Conservation (phyloP, 371 early-diverging fungal genomes). For the Lichtheimia ornata region DNA sequence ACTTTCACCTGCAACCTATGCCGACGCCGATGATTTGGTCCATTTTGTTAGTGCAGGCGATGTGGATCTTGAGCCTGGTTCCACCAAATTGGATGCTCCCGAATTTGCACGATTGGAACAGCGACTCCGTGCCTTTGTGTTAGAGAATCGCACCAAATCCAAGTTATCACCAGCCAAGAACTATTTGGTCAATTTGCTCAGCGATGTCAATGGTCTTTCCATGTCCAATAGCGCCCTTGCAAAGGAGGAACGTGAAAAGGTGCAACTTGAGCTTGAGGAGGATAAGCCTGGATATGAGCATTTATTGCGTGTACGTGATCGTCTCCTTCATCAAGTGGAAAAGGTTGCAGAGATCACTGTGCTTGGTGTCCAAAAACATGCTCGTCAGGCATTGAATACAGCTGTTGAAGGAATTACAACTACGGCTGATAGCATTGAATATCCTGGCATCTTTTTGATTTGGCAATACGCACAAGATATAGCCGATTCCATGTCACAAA, state of each 20-base stretch:
- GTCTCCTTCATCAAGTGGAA: constrained; percentile 67
- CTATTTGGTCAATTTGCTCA: constrained; percentile 81
- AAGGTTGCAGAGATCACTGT: constrained; percentile 69
- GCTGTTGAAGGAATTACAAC: constrained; percentile 67
- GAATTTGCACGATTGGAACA: constrained; percentile 83
- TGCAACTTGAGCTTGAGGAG: constrained; percentile 48
- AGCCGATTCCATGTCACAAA: constrained; percentile 66
- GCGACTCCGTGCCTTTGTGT: constrained; percentile 85
- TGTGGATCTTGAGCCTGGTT: constrained; percentile 46
- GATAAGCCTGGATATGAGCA: constrained; percentile 60
- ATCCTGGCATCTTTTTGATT: constrained; percentile 77
- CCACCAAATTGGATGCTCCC: constrained; percentile 51
- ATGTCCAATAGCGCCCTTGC: constrained; percentile 57
- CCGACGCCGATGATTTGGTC: constrained; percentile 88
- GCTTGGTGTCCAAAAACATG: constrained; percentile 49
- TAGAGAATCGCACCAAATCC: constrained; percentile 93
- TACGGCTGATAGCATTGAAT: constrained; percentile 70
- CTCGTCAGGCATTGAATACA: constrained; percentile 51
- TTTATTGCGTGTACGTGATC: constrained; percentile 53
- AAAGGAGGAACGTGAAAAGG: constrained; percentile 31
- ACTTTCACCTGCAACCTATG: constrained; percentile 91
- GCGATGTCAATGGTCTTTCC: constrained; percentile 62
- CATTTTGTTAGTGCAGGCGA: constrained; percentile 93
- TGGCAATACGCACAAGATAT: constrained; percentile 87
- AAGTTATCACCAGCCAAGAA: constrained; percentile 94